Percentiles rank a stretch among this genome's conserved stretches.
Evolutionary conservation across 83 land plant species (phyloP).

Genomic region (Thuja plicata): DNA sequence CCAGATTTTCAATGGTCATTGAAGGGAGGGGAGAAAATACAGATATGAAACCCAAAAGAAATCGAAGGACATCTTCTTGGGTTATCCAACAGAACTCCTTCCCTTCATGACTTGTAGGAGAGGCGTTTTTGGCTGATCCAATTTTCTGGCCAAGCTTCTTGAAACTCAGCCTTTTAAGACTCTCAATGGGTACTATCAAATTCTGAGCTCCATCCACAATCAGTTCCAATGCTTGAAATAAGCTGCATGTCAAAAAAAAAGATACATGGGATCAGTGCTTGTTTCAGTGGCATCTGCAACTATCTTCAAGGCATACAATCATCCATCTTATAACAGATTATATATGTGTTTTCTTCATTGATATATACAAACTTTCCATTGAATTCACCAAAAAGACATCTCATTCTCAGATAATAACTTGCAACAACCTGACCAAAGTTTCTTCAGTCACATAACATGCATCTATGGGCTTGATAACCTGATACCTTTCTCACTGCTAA

Average conservation of each 20-base stretch:
- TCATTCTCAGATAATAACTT: not conserved
- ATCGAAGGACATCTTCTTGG: slow-evolving; percentile 77
- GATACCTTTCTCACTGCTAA: not conserved
- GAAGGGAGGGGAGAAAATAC: slow-evolving; percentile 59
- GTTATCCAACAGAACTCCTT: slow-evolving; percentile 76
- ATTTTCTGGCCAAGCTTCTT: slow-evolving; percentile 18
- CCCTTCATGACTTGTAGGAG: slow-evolving; percentile 15
- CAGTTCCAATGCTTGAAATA: slow-evolving; percentile 60
- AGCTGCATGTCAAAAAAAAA: slow-evolving; percentile 30
- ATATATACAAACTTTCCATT: not conserved
- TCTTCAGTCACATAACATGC: too few species aligned
- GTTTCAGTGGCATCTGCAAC: not conserved
- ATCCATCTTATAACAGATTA: not conserved
- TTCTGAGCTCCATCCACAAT: slow-evolving; percentile 76
- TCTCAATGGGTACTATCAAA: slow-evolving; percentile 53
- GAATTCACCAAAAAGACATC: not conserved
- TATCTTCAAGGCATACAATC: not conserved
- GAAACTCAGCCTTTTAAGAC: not conserved
- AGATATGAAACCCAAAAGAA: slow-evolving; percentile 68
- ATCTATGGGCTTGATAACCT: not conserved
- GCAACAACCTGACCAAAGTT: not conserved
- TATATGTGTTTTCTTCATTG: not conserved
- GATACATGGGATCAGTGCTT: not conserved
- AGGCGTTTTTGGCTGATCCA: not conserved
- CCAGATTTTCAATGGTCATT: slow-evolving; percentile 56